Base-by-base conservation (phyloP, 2,329 filamentous ascomycete species). In the Penicillium sp. region DNA sequence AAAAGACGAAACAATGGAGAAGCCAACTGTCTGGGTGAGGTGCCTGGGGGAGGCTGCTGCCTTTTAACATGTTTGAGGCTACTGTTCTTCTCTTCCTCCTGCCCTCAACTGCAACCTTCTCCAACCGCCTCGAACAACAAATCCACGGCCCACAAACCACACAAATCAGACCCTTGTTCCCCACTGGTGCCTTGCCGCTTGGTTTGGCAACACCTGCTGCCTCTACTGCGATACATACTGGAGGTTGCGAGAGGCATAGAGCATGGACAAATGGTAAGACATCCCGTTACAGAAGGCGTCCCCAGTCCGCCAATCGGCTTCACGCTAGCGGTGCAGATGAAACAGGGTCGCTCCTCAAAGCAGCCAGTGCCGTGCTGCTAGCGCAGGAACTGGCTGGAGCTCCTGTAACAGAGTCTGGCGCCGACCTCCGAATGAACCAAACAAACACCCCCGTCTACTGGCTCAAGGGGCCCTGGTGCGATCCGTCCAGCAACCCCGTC, bases 321-420 rank as follows among this genome's bases (percentile, higher is more conserved):
- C 30, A 46, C 38, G 30, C 11, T 49, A 22, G 33, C 43, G 43
- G 19, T 40, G 19, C 46, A 63, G 46, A 42, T 63, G 62, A 64
- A 67, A 69, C 67, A 55, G 57, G 14, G 45, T 58, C 58, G 49
- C 40, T 33, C 33, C 54, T 40, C n/a, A 54, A 49, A 51, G 30
- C 42, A 56, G 54, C 22, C 43, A 46, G 26, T 28, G 43, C 28
- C 42, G 48, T 60, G 30, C 65, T 70, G 40, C 65, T 69, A 66
- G 61, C 65, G 60, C 68, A 71, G 69, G 68, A 67, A 67, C 66
- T 65, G 55, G 37, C 45, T 60, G 46, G 42, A 58, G 53, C 28
- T 26, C 54, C 48, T 40, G 30, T 10, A 13, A 42, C 38, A 7
- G 25, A 38, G 52, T 54, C 52, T 54, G 43, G 52, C 52, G 52